These are phyloP conservation scores for Exophiala xenobiotica DNA, from an alignment of 2,329 filamentous ascomycete species.

Conservation along the genomic window DNA sequence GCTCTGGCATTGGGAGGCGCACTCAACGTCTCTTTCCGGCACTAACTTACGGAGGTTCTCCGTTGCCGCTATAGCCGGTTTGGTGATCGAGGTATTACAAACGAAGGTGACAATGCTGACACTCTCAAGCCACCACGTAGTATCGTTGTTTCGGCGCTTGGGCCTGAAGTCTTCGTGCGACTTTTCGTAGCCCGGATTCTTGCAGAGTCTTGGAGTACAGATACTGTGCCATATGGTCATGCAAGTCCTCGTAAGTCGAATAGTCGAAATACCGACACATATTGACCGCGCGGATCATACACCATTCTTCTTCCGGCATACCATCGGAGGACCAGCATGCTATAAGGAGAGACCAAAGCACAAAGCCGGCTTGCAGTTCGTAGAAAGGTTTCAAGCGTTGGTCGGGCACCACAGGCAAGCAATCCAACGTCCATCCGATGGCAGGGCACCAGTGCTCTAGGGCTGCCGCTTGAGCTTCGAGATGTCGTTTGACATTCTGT, in stretches of 20 bases:
- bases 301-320: slow-evolving; percentile 19
- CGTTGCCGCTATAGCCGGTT: neutral
- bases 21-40: no score
- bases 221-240: slow-evolving; percentile 25
- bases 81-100: neutral
- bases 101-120: neutral
- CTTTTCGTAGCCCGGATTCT: slow-evolving; percentile 17
- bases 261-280: slow-evolving; percentile 20
- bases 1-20: no score
- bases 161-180: slow-evolving; percentile 11
- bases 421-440: slow-evolving; percentile 21
- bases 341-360: slow-evolving; percentile 18
- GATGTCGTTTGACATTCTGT: slow-evolving; percentile 14
- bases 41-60: no score
- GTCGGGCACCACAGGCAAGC: slow-evolving; percentile 10
- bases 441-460: slow-evolving; percentile 21
- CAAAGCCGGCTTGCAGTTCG: slow-evolving; percentile 17
- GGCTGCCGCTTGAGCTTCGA: slow-evolving; percentile 9
- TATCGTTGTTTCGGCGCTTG: neutral
- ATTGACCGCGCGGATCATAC: slow-evolving; percentile 21
- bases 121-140: neutral
- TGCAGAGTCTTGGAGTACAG: slow-evolving; percentile 23
- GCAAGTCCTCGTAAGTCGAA: slow-evolving; percentile 21
- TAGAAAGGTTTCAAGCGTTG: slow-evolving; percentile 8
- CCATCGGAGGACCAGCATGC: slow-evolving; percentile 18